Evolutionary conservation across 139 green algal species (phyloP).

Genomic region (Micromonas pusilla): DNA sequence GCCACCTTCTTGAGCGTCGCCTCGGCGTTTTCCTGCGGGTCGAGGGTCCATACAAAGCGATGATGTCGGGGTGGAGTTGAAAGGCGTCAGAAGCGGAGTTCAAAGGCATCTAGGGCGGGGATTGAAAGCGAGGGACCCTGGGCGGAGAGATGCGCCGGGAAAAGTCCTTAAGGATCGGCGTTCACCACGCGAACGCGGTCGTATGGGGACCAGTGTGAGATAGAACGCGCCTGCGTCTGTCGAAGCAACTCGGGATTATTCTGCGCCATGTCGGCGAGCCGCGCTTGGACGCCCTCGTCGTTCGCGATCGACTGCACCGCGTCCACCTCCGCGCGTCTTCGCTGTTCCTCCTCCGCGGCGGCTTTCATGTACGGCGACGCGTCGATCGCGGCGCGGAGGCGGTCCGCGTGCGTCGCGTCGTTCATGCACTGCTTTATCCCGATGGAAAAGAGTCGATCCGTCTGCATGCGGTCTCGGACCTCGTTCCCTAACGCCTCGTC

Average conservation of each 20-base stretch:
- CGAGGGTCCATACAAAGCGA: too few species aligned
- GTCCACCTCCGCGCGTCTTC: neutral
- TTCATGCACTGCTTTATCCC: neutral
- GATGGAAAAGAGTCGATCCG: neutral
- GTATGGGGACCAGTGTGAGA: too few species aligned
- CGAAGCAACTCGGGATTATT: neutral
- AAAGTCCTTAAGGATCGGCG: too few species aligned
- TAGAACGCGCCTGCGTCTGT: too few species aligned
- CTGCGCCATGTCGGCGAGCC: neutral
- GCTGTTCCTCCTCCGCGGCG: neutral
- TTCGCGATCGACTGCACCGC: neutral
- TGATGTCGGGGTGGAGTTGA: too few species aligned
- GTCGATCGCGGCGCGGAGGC: neutral
- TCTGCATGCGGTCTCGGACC: neutral
- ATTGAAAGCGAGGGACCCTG: too few species aligned
- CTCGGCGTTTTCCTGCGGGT: neutral
- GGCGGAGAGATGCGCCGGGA: too few species aligned
- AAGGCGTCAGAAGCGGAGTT: too few species aligned
- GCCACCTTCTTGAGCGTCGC: neutral
- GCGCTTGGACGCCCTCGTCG: neutral
- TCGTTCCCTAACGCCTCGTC: neutral
- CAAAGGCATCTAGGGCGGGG: too few species aligned
- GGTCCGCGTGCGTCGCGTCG: neutral
- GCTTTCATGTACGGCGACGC: slow-evolving; percentile 4
- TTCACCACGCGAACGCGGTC: too few species aligned